Evolutionary conservation across 371 early-diverging fungal genomes (phyloP), one percentile per base, ranked within the genome.

Genomic region (Rhizopus microsporus): DNA sequence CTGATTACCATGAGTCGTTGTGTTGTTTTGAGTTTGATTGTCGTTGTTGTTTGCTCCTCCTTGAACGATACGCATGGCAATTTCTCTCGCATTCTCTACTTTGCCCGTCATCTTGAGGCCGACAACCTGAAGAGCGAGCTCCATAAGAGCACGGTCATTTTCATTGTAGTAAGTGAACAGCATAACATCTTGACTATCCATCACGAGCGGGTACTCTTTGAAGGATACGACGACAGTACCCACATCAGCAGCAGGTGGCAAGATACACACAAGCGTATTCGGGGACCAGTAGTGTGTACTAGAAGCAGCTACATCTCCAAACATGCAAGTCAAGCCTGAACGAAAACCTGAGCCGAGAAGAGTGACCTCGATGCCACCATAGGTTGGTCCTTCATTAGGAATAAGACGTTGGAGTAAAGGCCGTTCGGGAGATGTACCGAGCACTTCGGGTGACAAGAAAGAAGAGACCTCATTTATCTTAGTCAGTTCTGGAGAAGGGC

Each of bases 41-140:
- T 23, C 45, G 62, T 49, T 54, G 31, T 42, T 44, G 45, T 10
- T 42, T 43, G 57, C 65, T 0, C 83, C 82, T 16, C 85, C 84
- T 63, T 81, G 85, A 61, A 90, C 86, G 60, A 90, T 86, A 32
- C 81, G 67, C 85, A 88, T 85, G 23, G 89, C 92, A 48, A 85
- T 82, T 23, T 82, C 80, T 29, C 85, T 74, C 2, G 88, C 84
- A 54, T 84, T 83, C 48, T 87, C 88, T 30, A 88, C 72, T 62
- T 83, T 83, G 7, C 89, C 89, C 4, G 85, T 88, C 86, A 88
- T 89, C 66, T 89, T 81, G 60, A 94, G 69, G 3, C 92, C 92
- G 5, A 92, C 81, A 0, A 93, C 90, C 52, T 93, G 92, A 56
- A 94, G 60, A 2, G 92, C 91, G 34, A 94, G 74, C 54, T 90